A percentile compares a stretch with the other conserved stretches of the same genome.
These are phyloP conservation scores for Yarrowia sp. DNA, from an alignment of 805 yeast species.

Conservation along the genomic window DNA sequence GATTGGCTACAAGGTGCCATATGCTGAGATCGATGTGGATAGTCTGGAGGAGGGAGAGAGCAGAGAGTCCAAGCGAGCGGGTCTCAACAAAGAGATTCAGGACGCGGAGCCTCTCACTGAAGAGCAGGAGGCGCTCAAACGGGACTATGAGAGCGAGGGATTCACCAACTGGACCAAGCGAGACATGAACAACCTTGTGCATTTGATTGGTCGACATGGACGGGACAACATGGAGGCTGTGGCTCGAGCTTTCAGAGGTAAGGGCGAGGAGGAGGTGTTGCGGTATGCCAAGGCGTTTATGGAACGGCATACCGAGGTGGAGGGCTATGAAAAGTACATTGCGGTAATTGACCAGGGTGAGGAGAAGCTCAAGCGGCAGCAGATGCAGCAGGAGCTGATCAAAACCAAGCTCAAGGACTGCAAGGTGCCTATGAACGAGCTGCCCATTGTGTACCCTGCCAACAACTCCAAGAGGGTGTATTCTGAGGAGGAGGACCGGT, in stretches of 20 bases:
- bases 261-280: conserved; percentile 73
- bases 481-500: conserved; percentile 89
- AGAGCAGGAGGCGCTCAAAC: conserved; percentile 64
- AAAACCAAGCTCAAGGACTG: conserved; percentile 71
- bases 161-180: conserved; percentile 81
- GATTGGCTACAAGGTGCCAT: conserved; percentile 61
- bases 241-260: conserved; percentile 76
- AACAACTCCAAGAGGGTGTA: conserved; percentile 66
- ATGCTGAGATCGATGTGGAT: conserved; percentile 54
- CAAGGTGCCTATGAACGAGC: conserved; percentile 74
- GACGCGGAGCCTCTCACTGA: conserved; percentile 79
- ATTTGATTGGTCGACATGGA: conserved; percentile 73
- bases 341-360: conserved; percentile 86
- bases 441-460: conserved; percentile 70
- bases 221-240: conserved; percentile 69
- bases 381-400: conserved; percentile 73
- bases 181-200: conserved; percentile 81
- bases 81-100: conserved; percentile 70
- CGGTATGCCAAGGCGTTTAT: conserved; percentile 80
- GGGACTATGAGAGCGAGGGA: conserved; percentile 63
- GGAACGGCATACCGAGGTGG: conserved; percentile 73
- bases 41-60: conserved; percentile 45
- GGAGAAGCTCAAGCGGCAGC: conserved; percentile 64
- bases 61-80: conserved; percentile 47
- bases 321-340: conserved; percentile 82